phyloP scores from a whole-genome alignment of 108 stramenopile species.

The Fistulifera solaris region DNA sequence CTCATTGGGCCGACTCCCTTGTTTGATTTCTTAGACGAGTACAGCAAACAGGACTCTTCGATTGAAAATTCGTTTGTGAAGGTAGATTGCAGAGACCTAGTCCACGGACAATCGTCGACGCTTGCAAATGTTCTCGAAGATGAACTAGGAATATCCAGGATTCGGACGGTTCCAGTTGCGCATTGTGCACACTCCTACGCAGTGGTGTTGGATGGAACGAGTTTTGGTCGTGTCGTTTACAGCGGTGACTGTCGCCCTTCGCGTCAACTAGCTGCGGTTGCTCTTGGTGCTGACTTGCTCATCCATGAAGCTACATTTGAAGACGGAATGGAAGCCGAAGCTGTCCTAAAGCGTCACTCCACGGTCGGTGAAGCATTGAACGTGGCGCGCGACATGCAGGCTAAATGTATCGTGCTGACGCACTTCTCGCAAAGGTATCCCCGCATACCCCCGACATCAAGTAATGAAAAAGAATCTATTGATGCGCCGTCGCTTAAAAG shows the following conservation, averaged over 20 bases:
- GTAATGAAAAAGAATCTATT: conserved; percentile 13
- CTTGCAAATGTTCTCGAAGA: conserved; percentile 24
- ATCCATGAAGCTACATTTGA: conserved; percentile 99
- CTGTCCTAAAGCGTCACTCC: conserved; percentile 79
- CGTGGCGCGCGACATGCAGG: conserved; percentile 73
- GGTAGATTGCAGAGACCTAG: conserved; percentile 63
- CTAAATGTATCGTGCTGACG: conserved; percentile 70
- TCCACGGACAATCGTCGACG: conserved; percentile 9
- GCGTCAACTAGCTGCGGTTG: conserved; percentile 48
- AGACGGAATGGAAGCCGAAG: conserved; percentile 86
- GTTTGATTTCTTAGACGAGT: conserved; percentile 67
- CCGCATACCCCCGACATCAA: conserved; percentile 53
- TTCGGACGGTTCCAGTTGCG: conserved; percentile 66
- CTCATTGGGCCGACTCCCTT: conserved; percentile 81
- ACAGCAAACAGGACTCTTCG: conserved; percentile 41
- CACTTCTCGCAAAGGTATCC: conserved; percentile 98
- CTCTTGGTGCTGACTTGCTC: conserved; percentile 64
- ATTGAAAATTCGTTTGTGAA: conserved; percentile 48
- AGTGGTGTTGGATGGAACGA: conserved; percentile 59
- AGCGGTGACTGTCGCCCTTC: conserved; percentile 96
- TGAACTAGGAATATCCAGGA: conserved; percentile 43
- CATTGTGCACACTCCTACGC: conserved; percentile 88
- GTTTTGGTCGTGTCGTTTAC: conserved; percentile 81
- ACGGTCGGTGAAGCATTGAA: conserved; percentile 88
- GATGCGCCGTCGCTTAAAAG: conserved; percentile 7